Evolutionary conservation across 1,284 basidiomycete species (phyloP).

Genomic region (Sanghuangporus sanghuang): DNA sequence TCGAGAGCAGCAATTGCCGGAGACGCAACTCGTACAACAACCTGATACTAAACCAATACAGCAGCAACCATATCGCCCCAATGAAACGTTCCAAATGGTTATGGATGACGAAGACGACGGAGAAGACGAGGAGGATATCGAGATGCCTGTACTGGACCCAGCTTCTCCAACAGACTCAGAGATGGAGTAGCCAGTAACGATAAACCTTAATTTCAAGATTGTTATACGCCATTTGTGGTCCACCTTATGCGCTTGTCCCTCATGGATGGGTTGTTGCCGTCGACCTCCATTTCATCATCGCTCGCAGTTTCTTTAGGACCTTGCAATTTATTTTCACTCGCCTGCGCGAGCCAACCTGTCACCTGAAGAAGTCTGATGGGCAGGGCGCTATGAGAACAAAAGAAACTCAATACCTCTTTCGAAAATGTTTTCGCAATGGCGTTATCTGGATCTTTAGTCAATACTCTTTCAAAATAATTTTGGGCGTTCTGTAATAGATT

Average conservation of each 20-base stretch:
- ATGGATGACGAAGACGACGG: constrained; percentile 26
- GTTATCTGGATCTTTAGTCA: constrained; percentile 54
- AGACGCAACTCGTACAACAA: neutral
- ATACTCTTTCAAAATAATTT: constrained; percentile 58
- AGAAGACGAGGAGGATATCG: constrained; percentile 47
- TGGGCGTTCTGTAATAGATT: constrained; percentile 52
- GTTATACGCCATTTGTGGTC: neutral
- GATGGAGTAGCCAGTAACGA: constrained; percentile 24
- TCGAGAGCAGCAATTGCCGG: neutral
- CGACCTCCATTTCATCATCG: constrained; percentile 24
- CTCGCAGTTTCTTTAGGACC: constrained; percentile 32
- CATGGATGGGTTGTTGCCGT: constrained; percentile 6
- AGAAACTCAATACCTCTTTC: constrained; percentile 39
- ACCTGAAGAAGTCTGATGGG: constrained; percentile 13
- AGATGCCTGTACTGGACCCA: constrained; percentile 48
- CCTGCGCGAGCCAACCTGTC: constrained; percentile 6
- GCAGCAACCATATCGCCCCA: neutral
- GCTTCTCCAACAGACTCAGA: constrained; percentile 42
- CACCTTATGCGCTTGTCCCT: constrained; percentile 2
- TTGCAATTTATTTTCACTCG: neutral
- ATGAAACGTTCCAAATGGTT: constrained; percentile 16
- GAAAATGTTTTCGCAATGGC: constrained; percentile 46
- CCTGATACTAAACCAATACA: neutral
- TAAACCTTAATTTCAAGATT: neutral
- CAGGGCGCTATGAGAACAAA: neutral